Evolutionary conservation across 805 yeast genomes (phyloP).

Genomic region (Candida arabinofermentans): DNA sequence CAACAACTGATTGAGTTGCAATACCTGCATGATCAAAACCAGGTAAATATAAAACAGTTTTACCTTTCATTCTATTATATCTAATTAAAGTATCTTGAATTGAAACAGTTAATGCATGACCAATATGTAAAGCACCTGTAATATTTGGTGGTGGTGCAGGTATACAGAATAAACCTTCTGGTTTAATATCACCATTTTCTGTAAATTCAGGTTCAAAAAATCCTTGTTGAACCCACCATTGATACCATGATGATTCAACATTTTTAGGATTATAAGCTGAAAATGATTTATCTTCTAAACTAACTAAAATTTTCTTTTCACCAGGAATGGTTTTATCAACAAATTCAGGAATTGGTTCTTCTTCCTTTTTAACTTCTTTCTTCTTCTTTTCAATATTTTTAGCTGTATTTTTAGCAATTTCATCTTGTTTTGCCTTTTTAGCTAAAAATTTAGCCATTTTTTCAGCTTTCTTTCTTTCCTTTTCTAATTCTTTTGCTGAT

Average conservation of each 20-base stretch:
- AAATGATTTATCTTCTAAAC: slow-evolving; percentile 87
- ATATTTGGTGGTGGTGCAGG: slow-evolving; percentile 99
- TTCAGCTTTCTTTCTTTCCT: slow-evolving; percentile 57
- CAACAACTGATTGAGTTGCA: slow-evolving; percentile 97
- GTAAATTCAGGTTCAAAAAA: slow-evolving; percentile 84
- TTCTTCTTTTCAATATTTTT: slow-evolving; percentile 48
- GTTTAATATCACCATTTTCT: slow-evolving; percentile 67
- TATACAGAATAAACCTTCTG: slow-evolving; percentile 81
- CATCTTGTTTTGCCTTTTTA: slow-evolving; percentile 69
- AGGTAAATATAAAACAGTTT: slow-evolving; percentile 87
- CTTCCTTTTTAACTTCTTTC: slow-evolving; percentile 66
- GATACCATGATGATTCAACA: slow-evolving; percentile 96
- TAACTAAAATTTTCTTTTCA: slow-evolving; percentile 83
- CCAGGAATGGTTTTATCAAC: slow-evolving; percentile 82
- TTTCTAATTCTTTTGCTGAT: slow-evolving; percentile 73
- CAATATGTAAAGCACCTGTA: slow-evolving; percentile 97
- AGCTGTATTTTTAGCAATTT: slow-evolving; percentile 44
- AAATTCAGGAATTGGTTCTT: slow-evolving; percentile 77
- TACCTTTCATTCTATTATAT: slow-evolving; percentile 95
- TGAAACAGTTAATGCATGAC: slow-evolving; percentile 94
- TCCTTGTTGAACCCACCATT: slow-evolving; percentile 92
- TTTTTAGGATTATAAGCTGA: slow-evolving; percentile 90
- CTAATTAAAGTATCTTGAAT: slow-evolving; percentile 92
- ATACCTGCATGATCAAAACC: slow-evolving; percentile 99
- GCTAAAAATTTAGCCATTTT: slow-evolving; percentile 67